These are phyloP conservation scores for Cyclotella kingstonii DNA, from an alignment of 108 stramenopile genomes.

Conservation along the genomic window DNA sequence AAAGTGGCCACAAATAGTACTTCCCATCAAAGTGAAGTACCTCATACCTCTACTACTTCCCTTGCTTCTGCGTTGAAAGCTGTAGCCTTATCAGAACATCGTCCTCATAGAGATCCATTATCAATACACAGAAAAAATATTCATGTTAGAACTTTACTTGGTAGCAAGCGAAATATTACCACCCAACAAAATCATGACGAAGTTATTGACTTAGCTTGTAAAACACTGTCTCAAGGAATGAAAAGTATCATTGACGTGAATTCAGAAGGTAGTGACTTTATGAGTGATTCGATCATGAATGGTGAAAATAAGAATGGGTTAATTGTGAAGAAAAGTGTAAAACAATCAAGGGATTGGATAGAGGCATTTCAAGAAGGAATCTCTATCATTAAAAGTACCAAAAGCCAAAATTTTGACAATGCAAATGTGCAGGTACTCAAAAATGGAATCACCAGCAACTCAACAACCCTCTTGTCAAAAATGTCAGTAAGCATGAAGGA, in stretches of 20 bases:
- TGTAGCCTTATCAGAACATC: conserved; percentile 21
- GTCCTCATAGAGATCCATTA: background rate
- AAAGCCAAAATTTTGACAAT: background rate
- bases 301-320: conserved; percentile 23
- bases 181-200: background rate
- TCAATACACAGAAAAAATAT: background rate
- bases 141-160: background rate
- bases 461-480: too few species aligned
- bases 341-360: conserved; percentile 9
- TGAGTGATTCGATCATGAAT: conserved; percentile 8
- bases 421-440: conserved; percentile 19
- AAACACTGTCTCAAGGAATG: conserved; percentile 15
- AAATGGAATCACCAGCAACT: background rate
- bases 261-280: background rate
- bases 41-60: conserved; percentile 7
- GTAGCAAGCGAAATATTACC: background rate
- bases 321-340: background rate
- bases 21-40: background rate
- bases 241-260: conserved; percentile 13
- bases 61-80: conserved; percentile 37
- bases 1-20: background rate
- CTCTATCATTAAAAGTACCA: conserved; percentile 6
- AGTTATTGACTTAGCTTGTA: conserved; percentile 16
- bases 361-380: conserved; percentile 17
- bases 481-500: background rate